phyloP scores from a whole-genome alignment of 257 asterid species.

The Nicotiana paniculata region DNA sequence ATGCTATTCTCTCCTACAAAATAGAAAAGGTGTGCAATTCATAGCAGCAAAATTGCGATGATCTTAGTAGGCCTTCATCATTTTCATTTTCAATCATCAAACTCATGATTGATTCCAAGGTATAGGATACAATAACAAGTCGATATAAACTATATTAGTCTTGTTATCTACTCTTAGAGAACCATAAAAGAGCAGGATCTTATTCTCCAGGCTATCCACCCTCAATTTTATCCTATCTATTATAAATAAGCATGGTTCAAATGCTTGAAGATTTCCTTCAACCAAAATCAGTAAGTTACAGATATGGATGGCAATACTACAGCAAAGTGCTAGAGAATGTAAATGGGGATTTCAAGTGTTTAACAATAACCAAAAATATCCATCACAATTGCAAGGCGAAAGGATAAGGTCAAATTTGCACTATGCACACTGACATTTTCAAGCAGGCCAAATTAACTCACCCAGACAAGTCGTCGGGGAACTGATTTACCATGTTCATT shows the following conservation, averaged over 20 bases:
- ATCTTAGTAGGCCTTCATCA: not conserved
- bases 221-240: not conserved
- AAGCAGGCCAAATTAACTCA: slow-evolving; percentile 28
- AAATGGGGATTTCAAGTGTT: not conserved
- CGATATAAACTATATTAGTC: not conserved
- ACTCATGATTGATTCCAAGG: not conserved
- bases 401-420: not conserved
- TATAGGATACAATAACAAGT: not conserved
- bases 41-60: not conserved
- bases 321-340: not conserved
- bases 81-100: not conserved
- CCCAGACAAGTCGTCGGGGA: slow-evolving; percentile 67
- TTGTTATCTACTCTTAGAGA: not conserved
- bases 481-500: slow-evolving; percentile 38
- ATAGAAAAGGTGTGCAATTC: not conserved
- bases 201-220: not conserved
- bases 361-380: not conserved
- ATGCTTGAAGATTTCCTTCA: slow-evolving; percentile 2
- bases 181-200: not conserved
- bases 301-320: not conserved
- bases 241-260: not conserved
- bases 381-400: not conserved
- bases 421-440: slow-evolving; percentile 6
- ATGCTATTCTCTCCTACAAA: not conserved
- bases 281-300: not conserved